Percentiles rank a stretch among this genome's conserved stretches.
Conservation (phyloP, 192 early-diverging fungal species). For the Rhizoclosmatium sp. region DNA sequence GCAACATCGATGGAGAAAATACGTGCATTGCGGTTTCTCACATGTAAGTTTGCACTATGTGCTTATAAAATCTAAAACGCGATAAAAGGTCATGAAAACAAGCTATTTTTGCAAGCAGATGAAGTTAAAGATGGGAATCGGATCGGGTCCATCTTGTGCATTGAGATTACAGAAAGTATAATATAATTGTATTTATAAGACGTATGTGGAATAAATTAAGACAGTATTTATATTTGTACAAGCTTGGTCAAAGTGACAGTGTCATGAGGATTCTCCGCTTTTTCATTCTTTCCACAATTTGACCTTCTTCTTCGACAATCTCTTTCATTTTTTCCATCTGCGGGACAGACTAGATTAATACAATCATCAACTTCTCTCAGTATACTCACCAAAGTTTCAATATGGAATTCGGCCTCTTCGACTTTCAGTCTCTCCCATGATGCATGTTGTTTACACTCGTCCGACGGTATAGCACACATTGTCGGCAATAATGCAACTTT, state of each 20-base stretch:
- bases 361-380: neutral
- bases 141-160: constrained; percentile 49
- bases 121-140: constrained; percentile 58
- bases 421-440: constrained; percentile 28
- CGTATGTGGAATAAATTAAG: too few relatives aligned
- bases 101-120: constrained; percentile 57
- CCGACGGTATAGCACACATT: constrained; percentile 9
- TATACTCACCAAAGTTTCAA: constrained; percentile 17
- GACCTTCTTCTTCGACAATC: neutral
- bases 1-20: constrained; percentile 63
- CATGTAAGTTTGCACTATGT: neutral
- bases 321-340: too few relatives aligned
- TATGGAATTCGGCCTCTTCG: constrained; percentile 26
- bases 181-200: constrained; percentile 15
- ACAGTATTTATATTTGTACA: too few relatives aligned
- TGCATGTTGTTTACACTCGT: constrained; percentile 12
- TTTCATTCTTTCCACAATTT: neutral
- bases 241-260: neutral
- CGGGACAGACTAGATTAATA: too few relatives aligned
- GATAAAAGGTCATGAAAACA: constrained; percentile 31
- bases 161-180: constrained; percentile 15
- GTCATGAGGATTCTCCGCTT: neutral
- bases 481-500: neutral
- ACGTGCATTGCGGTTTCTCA: constrained; percentile 48
- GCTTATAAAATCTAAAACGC: too few relatives aligned